phyloP scores from a whole-genome alignment of 768 basidiomycete species.

The Termitomyces sp. region DNA sequence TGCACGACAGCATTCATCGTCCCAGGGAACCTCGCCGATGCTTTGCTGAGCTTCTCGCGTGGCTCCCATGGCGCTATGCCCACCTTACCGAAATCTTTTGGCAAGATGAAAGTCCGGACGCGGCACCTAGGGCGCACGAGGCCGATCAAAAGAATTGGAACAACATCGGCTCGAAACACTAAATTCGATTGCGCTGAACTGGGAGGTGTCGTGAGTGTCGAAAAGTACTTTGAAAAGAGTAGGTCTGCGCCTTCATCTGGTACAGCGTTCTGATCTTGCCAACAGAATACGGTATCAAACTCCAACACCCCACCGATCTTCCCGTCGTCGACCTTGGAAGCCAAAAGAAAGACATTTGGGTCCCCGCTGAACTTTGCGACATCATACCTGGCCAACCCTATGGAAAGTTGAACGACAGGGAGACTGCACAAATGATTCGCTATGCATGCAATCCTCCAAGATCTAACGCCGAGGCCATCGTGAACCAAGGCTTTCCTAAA shows the following conservation, averaged over 20 bases:
- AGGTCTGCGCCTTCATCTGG: conserved; percentile 21
- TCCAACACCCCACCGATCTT: conserved; percentile 46
- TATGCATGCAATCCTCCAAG: conserved; percentile 64
- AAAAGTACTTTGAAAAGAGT: conserved; percentile 66
- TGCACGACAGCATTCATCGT: conserved; percentile 57
- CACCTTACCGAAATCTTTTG: conserved; percentile 44
- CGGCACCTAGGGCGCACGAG: conserved; percentile 58
- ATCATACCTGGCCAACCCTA: conserved; percentile 60
- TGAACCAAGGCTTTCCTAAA: conserved; percentile 52
- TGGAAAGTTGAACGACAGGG: conserved; percentile 57
- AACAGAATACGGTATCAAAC: conserved; percentile 55
- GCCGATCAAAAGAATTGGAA: conserved; percentile 38
- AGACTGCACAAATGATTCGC: conserved; percentile 70
- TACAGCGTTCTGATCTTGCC: background rate
- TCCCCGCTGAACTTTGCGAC: conserved; percentile 73
- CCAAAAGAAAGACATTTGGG: conserved; percentile 29
- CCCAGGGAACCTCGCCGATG: conserved; percentile 62
- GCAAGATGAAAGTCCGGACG: conserved; percentile 58
- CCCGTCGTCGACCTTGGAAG: conserved; percentile 51
- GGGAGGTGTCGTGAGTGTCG: conserved; percentile 55
- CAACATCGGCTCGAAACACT: conserved; percentile 36
- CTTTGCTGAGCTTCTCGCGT: conserved; percentile 46
- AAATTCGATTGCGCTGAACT: conserved; percentile 51
- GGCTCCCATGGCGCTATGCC: conserved; percentile 44
- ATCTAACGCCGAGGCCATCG: conserved; percentile 57